These are phyloP conservation scores for Cyclostephanos invisitatus DNA, from an alignment of 108 stramenopile genomes.

Conservation along the genomic window DNA sequence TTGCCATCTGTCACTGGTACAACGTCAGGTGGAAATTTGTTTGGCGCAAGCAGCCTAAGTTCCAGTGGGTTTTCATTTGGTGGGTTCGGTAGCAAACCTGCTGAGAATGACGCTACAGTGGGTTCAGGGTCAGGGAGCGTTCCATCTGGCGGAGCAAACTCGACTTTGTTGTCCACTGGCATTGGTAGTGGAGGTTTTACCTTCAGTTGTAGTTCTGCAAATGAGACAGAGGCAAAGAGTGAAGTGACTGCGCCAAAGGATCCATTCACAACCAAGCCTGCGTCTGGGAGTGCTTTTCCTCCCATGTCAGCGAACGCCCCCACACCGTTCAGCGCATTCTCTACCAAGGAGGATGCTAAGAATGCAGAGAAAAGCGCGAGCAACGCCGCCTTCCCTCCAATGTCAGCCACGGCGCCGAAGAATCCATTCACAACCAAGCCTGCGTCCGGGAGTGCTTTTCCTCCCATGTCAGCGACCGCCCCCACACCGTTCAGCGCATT, in stretches of 20 bases:
- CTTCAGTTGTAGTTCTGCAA: neutral
- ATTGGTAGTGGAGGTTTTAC: slow-evolving; percentile 16
- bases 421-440: slow-evolving; percentile 4
- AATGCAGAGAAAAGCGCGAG: slow-evolving; percentile 5
- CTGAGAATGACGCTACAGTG: slow-evolving; percentile 3
- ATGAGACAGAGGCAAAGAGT: neutral
- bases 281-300: slow-evolving; percentile 27
- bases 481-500: slow-evolving; percentile 60
- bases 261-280: slow-evolving; percentile 1
- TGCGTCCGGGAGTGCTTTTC: slow-evolving; percentile 30
- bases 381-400: slow-evolving; percentile 51
- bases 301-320: slow-evolving; percentile 56
- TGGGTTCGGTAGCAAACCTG: slow-evolving; percentile 15
- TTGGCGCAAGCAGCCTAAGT: slow-evolving; percentile 46
- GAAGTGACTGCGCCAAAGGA: slow-evolving; percentile 41
- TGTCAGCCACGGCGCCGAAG: slow-evolving; percentile 51
- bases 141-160: slow-evolving; percentile 46
- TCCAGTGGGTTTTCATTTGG: slow-evolving; percentile 68
- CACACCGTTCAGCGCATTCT: slow-evolving; percentile 52
- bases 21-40: slow-evolving; percentile 3
- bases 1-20: slow-evolving; percentile 1
- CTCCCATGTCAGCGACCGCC: slow-evolving; percentile 63
- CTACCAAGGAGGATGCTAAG: slow-evolving; percentile 4
- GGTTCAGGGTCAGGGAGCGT: slow-evolving; percentile 58
- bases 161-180: neutral